Evolutionary conservation across 2,329 filamentous ascomycete species (phyloP).

Genomic region (Hymenoscyphus occultus): DNA sequence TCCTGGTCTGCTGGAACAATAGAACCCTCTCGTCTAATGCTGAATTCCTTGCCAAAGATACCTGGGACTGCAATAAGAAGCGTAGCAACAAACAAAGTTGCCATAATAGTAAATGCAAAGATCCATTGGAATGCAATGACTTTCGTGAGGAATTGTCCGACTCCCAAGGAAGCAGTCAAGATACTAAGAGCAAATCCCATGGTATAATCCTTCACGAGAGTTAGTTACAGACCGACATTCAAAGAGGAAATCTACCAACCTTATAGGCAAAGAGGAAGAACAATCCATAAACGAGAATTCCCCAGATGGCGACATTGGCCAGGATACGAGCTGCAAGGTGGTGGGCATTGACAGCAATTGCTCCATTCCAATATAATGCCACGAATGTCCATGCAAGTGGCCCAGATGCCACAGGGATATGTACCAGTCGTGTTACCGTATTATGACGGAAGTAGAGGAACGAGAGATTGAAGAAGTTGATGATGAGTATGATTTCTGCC

Average conservation of each 20-base stretch:
- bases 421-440: slow-evolving; percentile 69
- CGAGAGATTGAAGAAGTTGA: slow-evolving; percentile 80
- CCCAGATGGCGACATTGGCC: slow-evolving; percentile 87
- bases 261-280: slow-evolving; percentile 75
- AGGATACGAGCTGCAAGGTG: slow-evolving; percentile 70
- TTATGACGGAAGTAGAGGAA: slow-evolving; percentile 78
- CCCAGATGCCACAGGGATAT: slow-evolving; percentile 70
- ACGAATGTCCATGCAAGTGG: slow-evolving; percentile 85
- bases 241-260: slow-evolving; percentile 41
- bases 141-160: slow-evolving; percentile 72
- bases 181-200: slow-evolving; percentile 78
- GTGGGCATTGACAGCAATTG: slow-evolving; percentile 71
- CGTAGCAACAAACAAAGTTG: slow-evolving; percentile 67
- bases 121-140: slow-evolving; percentile 85
- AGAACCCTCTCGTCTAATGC: slow-evolving; percentile 45
- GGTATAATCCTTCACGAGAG: slow-evolving; percentile 56
- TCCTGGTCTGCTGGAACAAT: slow-evolving; percentile 48
- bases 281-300: slow-evolving; percentile 69
- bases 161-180: slow-evolving; percentile 69
- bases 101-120: slow-evolving; percentile 83
- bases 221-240: slow-evolving; percentile 4
- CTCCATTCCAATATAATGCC: slow-evolving; percentile 85
- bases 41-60: slow-evolving; percentile 56
- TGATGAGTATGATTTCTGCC: slow-evolving; percentile 70
- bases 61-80: slow-evolving; percentile 62